Conservation (phyloP, 176 grass and related monocot genomes). For the Olyra latifolia region DNA sequence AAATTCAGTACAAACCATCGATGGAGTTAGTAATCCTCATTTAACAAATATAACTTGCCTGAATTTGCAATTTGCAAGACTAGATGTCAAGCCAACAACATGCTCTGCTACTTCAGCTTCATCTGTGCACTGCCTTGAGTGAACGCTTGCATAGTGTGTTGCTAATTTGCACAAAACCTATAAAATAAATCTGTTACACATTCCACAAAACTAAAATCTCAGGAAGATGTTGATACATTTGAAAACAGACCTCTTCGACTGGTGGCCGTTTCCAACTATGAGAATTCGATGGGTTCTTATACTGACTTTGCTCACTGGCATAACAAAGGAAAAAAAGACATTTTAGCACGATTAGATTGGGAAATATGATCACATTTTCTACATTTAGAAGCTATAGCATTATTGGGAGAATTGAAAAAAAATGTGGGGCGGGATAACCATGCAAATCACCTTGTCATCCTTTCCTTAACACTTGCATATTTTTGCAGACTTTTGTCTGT, state of each 20-base stretch:
- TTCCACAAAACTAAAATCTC: background rate
- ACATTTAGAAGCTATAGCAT: background rate
- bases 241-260: constrained; percentile 66
- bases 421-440: background rate
- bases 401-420: background rate
- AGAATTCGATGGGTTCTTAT: constrained; percentile 57
- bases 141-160: constrained; percentile 72
- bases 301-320: constrained; percentile 80
- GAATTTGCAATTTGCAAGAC: constrained; percentile 82
- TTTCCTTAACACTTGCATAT: background rate
- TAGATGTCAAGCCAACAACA: constrained; percentile 83
- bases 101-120: constrained; percentile 90
- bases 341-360: constrained; percentile 10
- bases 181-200: constrained; percentile 6
- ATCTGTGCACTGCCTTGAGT: constrained; percentile 85
- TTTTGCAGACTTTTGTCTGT: background rate
- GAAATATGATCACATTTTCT: background rate
- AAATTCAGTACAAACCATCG: background rate
- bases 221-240: constrained; percentile 4
- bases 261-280: constrained; percentile 64
- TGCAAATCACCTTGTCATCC: background rate
- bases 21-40: background rate
- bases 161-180: constrained; percentile 73
- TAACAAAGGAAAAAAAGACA: background rate
- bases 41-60: constrained; percentile 39